phyloP scores from a whole-genome alignment of 2,329 filamentous ascomycete genomes.

The Hortaea werneckii region DNA sequence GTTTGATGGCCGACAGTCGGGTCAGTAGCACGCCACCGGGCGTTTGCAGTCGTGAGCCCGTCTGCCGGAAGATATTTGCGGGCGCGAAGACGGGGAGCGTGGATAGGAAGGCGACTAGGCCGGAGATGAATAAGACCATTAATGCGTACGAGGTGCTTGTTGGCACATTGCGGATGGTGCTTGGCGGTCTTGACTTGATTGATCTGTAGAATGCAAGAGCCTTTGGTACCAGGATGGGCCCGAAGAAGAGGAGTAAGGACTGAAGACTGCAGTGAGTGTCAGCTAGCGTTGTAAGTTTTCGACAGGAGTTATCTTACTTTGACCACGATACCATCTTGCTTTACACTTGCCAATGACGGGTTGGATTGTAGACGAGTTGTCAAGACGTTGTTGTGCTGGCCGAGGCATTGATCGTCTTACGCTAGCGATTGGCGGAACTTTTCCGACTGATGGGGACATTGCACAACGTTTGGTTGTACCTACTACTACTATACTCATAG shows the following conservation, averaged over 20 bases:
- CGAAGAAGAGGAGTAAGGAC: slow-evolving; percentile 46
- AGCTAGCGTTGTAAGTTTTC: no score
- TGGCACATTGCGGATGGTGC: slow-evolving; percentile 41
- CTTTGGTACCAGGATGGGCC: slow-evolving; percentile 60
- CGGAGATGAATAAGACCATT: slow-evolving; percentile 48
- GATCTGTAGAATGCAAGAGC: slow-evolving; percentile 55
- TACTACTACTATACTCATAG: no score
- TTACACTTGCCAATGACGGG: no score
- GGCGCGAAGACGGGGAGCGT: slow-evolving; percentile 59
- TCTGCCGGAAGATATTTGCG: slow-evolving; percentile 71
- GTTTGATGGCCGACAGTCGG: slow-evolving; percentile 53
- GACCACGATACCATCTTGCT: slow-evolving; percentile 5
- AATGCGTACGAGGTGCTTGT: slow-evolving; percentile 46
- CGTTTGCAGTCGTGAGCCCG: slow-evolving; percentile 72
- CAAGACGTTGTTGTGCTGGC: no score
- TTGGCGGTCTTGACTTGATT: slow-evolving; percentile 32
- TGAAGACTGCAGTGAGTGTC: slow-evolving; percentile 27
- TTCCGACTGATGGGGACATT: no score
- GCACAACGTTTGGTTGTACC: no score
- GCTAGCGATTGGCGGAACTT: no score
- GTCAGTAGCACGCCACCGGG: slow-evolving; percentile 77
- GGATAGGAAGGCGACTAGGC: slow-evolving; percentile 45
- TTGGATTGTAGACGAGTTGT: no score
- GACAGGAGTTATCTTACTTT: not conserved
- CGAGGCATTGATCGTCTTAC: no score